Evolutionary conservation across 306 rosid genomes (phyloP), one percentile per base, ranked within the genome.

Genomic region (Prunus mume): DNA sequence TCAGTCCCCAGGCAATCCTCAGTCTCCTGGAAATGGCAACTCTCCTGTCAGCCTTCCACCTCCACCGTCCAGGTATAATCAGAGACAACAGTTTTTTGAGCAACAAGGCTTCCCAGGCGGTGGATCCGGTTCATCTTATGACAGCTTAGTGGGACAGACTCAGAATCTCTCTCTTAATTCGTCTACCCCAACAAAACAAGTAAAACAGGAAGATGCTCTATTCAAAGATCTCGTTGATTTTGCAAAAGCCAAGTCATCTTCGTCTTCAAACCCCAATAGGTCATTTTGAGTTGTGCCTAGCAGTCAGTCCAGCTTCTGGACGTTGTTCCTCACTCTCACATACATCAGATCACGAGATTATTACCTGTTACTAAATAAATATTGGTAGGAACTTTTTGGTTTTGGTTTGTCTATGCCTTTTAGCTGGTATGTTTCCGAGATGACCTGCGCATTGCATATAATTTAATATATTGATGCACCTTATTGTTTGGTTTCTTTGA

Each of bases 141-240:
- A 96, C 80, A 84, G 86, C 81, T 85, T 92, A 86, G 89, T 80
- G 62, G 95, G 93, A 70, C 92, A 81, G 75, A 86, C 99, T 13
- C 93, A 84, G 85, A 90, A 57, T 79, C 82, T 92, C 69, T 91
- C 98, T 55, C 93, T 96, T 12, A 86, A 85, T 83, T 71, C 90
- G 30, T 81, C 90, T 12, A 74, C 86, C 52, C 88, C 93, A 22
- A 74, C 85, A 61, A 91, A 91, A 75, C 85, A 88, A 73, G 90
- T 83, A 71, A 92, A 89, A 75, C 85, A 89, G 68, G 97, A 93
- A 78, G 97, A 95, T 79, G 97, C 80, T 30, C 90, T 90, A 20
- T 92, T 96, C 88, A 91, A 91, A 69, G 93, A 92, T 80, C 91
- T 91, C 0, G 90, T 92, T 80, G 99, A 92, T 83, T 89, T 89